These are phyloP conservation scores for Symbiodinium pilosum DNA, from an alignment of 73 alveolate species.

Conservation along the genomic window DNA sequence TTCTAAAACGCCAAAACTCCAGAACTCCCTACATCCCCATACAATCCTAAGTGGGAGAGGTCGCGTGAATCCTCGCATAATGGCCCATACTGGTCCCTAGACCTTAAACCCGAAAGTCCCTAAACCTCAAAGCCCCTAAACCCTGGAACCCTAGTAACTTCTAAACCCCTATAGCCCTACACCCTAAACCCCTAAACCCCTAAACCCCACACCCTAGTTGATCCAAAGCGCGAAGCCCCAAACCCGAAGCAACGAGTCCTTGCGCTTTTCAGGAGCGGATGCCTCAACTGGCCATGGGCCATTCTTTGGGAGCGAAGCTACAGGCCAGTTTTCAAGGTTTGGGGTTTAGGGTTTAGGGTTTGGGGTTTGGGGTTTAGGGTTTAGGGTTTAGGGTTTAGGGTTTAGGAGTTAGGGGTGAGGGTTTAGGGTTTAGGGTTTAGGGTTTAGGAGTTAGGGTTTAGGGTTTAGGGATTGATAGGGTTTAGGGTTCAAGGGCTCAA, in stretches of 20 bases:
- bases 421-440: not conserved
- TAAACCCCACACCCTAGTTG: not conserved
- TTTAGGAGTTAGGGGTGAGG: too few species aligned
- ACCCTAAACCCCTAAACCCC: too few species aligned
- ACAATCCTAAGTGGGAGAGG: too few species aligned
- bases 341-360: not conserved
- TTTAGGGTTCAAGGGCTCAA: not conserved
- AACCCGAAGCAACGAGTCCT: too few species aligned
- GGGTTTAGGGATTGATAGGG: not conserved
- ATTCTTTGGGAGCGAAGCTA: constrained; percentile 73
- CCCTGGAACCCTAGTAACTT: not conserved
- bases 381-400: not conserved
- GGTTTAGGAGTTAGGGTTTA: not conserved
- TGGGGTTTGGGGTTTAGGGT: not conserved
- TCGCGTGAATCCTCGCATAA: too few species aligned
- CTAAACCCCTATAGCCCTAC: too few species aligned
- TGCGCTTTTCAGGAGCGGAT: constrained; percentile 91
- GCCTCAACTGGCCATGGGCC: constrained; percentile 94
- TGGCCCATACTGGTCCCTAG: too few species aligned
- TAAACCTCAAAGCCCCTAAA: not conserved
- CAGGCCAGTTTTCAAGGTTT: constrained; percentile 18
- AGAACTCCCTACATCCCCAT: too few species aligned
- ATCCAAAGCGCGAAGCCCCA: too few species aligned
- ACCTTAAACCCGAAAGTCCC: too few species aligned
- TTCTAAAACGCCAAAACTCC: too few species aligned